Conservation (phyloP, 805 yeast species). For the Peterozyma xylosa region DNA sequence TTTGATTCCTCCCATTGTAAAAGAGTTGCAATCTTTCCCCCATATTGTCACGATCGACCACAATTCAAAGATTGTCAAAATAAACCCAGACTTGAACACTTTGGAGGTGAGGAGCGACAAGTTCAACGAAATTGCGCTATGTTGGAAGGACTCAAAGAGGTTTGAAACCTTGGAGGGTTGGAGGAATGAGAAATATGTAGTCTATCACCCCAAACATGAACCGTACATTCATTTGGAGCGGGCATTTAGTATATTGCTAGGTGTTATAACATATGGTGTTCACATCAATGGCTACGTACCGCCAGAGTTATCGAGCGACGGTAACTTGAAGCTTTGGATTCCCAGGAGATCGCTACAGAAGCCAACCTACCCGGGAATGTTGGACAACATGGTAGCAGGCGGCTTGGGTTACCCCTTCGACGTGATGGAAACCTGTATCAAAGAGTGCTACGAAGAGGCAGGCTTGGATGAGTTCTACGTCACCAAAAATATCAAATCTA, state of each 20-base stretch:
- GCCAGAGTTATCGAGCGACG: slow-evolving; percentile 27
- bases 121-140: slow-evolving; percentile 33
- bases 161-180: slow-evolving; percentile 54
- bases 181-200: slow-evolving; percentile 79
- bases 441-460: slow-evolving; percentile 90
- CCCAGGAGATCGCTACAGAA: slow-evolving; percentile 75
- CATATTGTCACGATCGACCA: slow-evolving; percentile 20
- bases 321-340: slow-evolving; percentile 61
- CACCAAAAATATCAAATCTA: slow-evolving; percentile 30
- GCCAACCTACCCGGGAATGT: slow-evolving; percentile 83
- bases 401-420: slow-evolving; percentile 84
- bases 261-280: slow-evolving; percentile 85
- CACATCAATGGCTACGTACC: slow-evolving; percentile 78
- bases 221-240: slow-evolving; percentile 75
- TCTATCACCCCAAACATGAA: slow-evolving; percentile 45
- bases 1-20: slow-evolving; percentile 25
- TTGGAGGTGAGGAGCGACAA: slow-evolving; percentile 31
- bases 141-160: slow-evolving; percentile 26
- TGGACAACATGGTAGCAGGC: slow-evolving; percentile 94
- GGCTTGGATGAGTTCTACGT: slow-evolving; percentile 57
- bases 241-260: slow-evolving; percentile 72
- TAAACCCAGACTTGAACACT: slow-evolving; percentile 23
- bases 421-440: slow-evolving; percentile 65
- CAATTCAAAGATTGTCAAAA: slow-evolving; percentile 17
- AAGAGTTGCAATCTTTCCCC: slow-evolving; percentile 15